Base-by-base conservation (phyloP, 2,329 filamentous ascomycete species). In the Atkinsonella texensis region DNA sequence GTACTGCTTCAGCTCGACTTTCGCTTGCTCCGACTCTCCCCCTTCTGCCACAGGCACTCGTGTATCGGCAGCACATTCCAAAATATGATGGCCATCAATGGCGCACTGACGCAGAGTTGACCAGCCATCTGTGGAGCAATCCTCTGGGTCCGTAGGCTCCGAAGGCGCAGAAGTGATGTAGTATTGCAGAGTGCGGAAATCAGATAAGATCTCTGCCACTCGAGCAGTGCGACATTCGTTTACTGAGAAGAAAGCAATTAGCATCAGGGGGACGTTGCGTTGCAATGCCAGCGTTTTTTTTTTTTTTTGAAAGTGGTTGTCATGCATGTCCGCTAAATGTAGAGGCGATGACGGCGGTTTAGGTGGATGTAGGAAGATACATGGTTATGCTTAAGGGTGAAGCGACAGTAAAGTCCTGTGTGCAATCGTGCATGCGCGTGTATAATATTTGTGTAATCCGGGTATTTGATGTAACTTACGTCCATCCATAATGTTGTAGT, bases 81-180 rank as follows among this genome's bases (percentile, higher is more conserved):
- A 72, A 57, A 84, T 83, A 65, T 81, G 73, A 60, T 81, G 79
- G 7, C 80, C 80, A 58, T 84, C 81, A 42, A 81, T 61, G 48
- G 74, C 70, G 66, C 80, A 83, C 65, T 84, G 80, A 42, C 80
- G 75, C 49, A 84, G 67, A 15, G 74, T 74, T 4, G 75, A 72
- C 79, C 79, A 84, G 20, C 80, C 81, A 56, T 82, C 79, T 12
- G 79, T 80, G 65, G 80, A 77, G 60, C 81, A 80, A 60, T 84
- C 81, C 50, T 77, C 74, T 52, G 70, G 66, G 64, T 80, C 67
- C 3, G 66, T 60, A 8, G 81, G 78, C n/a, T 79, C 72, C 50
- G 71, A 71, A 12, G 77, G 76, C 8, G 70, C 76, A 10, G 73
- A 72, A 35, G 80, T 75, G 60, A 84, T 84, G 62, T 76, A 78